Base-by-base conservation (phyloP, 768 basidiomycete genomes). In the Sporobolomyces roseus region DNA sequence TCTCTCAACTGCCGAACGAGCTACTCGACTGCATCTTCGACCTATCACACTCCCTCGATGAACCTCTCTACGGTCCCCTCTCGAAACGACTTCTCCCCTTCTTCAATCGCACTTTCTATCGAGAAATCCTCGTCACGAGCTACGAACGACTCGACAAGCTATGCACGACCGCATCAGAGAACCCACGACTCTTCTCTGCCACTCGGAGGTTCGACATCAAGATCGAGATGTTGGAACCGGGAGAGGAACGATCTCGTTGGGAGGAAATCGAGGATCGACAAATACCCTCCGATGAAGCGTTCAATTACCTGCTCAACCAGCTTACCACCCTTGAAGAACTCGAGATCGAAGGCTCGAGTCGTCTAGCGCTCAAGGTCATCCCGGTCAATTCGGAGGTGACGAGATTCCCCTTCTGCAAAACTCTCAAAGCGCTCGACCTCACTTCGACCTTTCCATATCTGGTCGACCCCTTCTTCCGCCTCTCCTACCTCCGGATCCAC, bases 1-100 rank as follows among this genome's bases (percentile, higher is more conserved):
- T 61, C 30, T 54, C 53, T 3, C 4, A 30, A 21, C 53, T 54
- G 3, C 53, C 53, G 14, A 36, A n/a, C 53, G 53, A 54, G 23
- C 53, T 54, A 21, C 53, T 54, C 53, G 30, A 33, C 13, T 3
- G 14, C 27, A 54, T 54, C 30, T 36, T 54, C 53, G 32, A 54
- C 33, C 35, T 54, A 7, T 30, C 53, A 17, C 53, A 54, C 53
- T 10, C 53, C 3, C 4, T 10, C 32, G 7, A 54, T 14, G 8
- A 33, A 4, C 53, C 30, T 32, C 53, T 54, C 32, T 12, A 30
- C 13, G 53, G 53, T 23, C 59, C 59, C 17, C 25, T 49, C 59
- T 61, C 59, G 59, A 48, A 46, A 5, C 43, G 59, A 30, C 41
- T 58, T n/a, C 36, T 43, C 10, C 56, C 36, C 35, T 58, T 61